Evolutionary conservation across 257 asterid species (phyloP).

Genomic region (Hygrophila difformis): DNA sequence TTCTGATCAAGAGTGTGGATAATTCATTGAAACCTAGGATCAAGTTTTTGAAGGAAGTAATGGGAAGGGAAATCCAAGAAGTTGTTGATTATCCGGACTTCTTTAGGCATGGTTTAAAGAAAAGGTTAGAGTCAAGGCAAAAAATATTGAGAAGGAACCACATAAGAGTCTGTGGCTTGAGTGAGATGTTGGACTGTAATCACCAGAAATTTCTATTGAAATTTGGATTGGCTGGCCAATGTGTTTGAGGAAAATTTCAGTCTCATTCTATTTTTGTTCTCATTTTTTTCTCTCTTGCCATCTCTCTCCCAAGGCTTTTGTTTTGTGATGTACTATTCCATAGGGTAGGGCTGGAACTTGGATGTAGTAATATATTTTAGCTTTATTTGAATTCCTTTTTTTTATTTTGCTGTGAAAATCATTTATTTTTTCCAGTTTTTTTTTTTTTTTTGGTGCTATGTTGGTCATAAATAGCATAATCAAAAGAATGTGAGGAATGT

Average conservation of each 20-base stretch:
- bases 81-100: slow-evolving; percentile 77
- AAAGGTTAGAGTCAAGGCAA: slow-evolving; percentile 66
- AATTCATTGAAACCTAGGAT: slow-evolving; percentile 84
- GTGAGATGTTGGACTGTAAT: slow-evolving; percentile 89
- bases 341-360: too few relatives aligned
- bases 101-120: slow-evolving; percentile 88
- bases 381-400: too few relatives aligned
- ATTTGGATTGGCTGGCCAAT: slow-evolving; percentile 49
- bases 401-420: too few relatives aligned
- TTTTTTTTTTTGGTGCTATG: too few relatives aligned
- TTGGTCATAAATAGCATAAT: too few relatives aligned
- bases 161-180: slow-evolving; percentile 62
- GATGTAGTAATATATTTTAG: too few relatives aligned
- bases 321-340: background rate
- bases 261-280: too few relatives aligned
- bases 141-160: slow-evolving; percentile 45
- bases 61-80: slow-evolving; percentile 69
- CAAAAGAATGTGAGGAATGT: too few relatives aligned
- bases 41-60: slow-evolving; percentile 67
- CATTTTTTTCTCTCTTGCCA: background rate
- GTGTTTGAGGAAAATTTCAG: slow-evolving; percentile 12
- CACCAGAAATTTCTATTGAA: slow-evolving; percentile 62
- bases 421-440: too few relatives aligned
- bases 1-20: slow-evolving; percentile 70
- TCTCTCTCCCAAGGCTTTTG: slow-evolving; percentile 3